Conservation (phyloP, 2,329 filamentous ascomycete species). For the Penicillium sp. region DNA sequence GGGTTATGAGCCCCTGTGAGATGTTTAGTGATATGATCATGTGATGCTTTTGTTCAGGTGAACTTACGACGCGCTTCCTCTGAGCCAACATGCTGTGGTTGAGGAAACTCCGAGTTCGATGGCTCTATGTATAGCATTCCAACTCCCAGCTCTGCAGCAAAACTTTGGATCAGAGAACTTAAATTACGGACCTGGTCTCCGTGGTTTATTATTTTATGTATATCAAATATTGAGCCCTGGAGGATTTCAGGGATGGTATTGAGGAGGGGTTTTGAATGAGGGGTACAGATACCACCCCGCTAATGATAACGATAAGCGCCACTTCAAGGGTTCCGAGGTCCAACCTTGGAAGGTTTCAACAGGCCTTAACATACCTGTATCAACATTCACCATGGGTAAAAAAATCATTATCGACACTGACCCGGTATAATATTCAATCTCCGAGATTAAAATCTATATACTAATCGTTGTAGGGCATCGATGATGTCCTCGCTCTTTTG, state of each 20-base stretch:
- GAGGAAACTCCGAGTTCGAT: too few relatives aligned
- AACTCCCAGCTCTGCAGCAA: too few relatives aligned
- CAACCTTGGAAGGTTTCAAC: neutral
- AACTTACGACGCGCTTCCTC: neutral
- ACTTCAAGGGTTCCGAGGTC: neutral
- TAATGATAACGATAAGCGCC: slow-evolving; percentile 14
- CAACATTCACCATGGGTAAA: slow-evolving; percentile 57
- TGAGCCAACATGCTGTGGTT: neutral
- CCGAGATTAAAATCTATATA: neutral
- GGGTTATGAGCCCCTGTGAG: too few relatives aligned
- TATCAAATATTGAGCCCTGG: too few relatives aligned
- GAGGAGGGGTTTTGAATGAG: neutral
- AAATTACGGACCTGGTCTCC: too few relatives aligned
- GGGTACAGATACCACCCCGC: slow-evolving; percentile 4
- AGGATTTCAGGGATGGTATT: neutral
- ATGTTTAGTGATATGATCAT: too few relatives aligned
- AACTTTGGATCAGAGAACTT: too few relatives aligned
- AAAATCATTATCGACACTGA: slow-evolving; percentile 96
- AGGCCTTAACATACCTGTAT: neutral
- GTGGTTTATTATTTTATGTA: too few relatives aligned
- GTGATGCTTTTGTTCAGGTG: too few relatives aligned
- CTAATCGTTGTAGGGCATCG: slow-evolving; percentile 61
- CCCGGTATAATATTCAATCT: slow-evolving; percentile 59
- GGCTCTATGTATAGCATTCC: too few relatives aligned
- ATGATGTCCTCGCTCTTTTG: slow-evolving; percentile 87